Base-by-base conservation (phyloP, 2,329 filamentous ascomycete species). In the Tolypocladium sp. region DNA sequence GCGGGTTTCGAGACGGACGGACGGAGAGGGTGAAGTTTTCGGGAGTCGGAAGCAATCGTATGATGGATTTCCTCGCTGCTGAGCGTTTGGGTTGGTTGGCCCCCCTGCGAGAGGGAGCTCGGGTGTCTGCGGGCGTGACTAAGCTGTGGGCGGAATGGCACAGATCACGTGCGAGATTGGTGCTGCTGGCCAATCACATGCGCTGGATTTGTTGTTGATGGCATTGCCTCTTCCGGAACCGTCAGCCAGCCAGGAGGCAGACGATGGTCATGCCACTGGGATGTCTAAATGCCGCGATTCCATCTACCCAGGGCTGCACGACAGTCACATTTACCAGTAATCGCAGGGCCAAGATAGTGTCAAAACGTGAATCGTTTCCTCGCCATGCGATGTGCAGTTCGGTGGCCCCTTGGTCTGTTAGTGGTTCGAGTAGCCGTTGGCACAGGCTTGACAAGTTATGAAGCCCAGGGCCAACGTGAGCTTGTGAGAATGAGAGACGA, bases 31-130 rank as follows among this genome's bases (percentile, higher is more conserved):
- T 15, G 61, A 60, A 63, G 59, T 63, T 62, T 59, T 67, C 57
- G 63, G 64, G 62, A 30, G 65, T 62, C 57, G 62, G 30, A 67
- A 63, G 64, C 66, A 63, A 69, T 71, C 65, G 64, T 69, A 67
- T 68, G 68, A 71, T 70, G 56, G 65, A 53, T 60, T 64, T 60
- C 59, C 54, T 59, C 56, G 30, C 49, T 35, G 49, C 57, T 37
- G 58, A 25, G 57, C 51, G 55, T 27, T 15, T 3, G 27, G 46
- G 9, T 10, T 51, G 46, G 46, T 12, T 51, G 46, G 46, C 35
- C 27, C 42, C 58, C 51, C 54, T 37, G 41, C 13, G 40, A 22
- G 41, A 35, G 56, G 22, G 22, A 51, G 33, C 56, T 51, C 55
- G 42, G 53, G 46, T 22, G 30, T 59, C 56, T 55, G 53, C 49